phyloP scores from a whole-genome alignment of 106 monocot species.

The Acorus gramineus region DNA sequence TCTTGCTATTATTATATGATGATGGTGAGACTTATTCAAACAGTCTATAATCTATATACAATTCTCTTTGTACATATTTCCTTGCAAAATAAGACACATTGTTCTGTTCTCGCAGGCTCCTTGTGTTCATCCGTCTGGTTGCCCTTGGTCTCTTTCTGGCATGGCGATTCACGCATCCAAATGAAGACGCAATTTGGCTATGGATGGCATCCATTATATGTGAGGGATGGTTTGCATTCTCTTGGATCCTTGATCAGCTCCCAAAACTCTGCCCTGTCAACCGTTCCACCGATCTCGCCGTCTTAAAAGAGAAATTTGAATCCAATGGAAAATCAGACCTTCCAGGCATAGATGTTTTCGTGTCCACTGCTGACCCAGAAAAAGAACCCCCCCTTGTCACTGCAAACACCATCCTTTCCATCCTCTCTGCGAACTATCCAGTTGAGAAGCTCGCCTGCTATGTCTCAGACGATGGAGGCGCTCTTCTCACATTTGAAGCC shows the following conservation, averaged over 20 bases:
- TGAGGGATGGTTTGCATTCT: constrained; percentile 73
- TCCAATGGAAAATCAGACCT: constrained; percentile 53
- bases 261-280: constrained; percentile 84
- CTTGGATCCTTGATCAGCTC: constrained; percentile 61
- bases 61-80: too few species aligned
- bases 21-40: too few species aligned
- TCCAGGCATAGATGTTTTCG: constrained; percentile 67
- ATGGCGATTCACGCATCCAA: constrained; percentile 53
- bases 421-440: constrained; percentile 66
- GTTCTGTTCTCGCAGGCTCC: constrained; percentile 32
- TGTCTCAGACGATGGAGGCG: constrained; percentile 75
- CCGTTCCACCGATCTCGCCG: constrained; percentile 55
- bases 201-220: constrained; percentile 79
- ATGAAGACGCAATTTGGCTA: constrained; percentile 68
- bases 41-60: too few species aligned
- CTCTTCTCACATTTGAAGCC: constrained; percentile 69
- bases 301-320: constrained; percentile 70
- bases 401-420: constrained; percentile 70
- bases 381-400: constrained; percentile 74
- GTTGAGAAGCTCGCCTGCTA: constrained; percentile 69
- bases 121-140: constrained; percentile 40
- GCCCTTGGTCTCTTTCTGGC: constrained; percentile 47
- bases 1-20: too few species aligned
- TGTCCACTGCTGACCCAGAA: constrained; percentile 72
- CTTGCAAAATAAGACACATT: too few species aligned